phyloP scores from a whole-genome alignment of 192 early-diverging fungal species.

The Dissophora ornata region DNA sequence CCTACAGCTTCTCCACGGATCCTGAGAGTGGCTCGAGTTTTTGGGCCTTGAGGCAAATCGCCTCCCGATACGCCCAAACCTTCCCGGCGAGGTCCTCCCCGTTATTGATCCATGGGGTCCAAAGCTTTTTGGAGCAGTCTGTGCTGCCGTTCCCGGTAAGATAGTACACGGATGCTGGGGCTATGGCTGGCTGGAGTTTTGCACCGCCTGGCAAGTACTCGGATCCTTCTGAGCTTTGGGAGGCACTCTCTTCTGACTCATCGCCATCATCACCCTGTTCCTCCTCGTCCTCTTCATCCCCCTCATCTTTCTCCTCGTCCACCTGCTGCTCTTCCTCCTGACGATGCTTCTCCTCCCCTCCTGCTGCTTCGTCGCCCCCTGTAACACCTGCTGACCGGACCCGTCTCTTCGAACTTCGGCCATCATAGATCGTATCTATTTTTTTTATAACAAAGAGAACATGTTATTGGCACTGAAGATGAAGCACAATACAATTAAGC shows the following conservation, averaged over 20 bases:
- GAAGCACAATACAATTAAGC: slow-evolving; percentile 4
- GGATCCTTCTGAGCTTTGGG: background rate
- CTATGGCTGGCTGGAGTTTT: slow-evolving; percentile 6
- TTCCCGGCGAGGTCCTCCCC: slow-evolving; percentile 4
- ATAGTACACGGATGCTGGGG: slow-evolving; percentile 8
- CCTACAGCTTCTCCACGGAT: slow-evolving; percentile 9
- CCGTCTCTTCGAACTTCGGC: too few species aligned
- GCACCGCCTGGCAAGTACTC: background rate
- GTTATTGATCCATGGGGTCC: slow-evolving; percentile 4
- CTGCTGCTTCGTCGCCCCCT: too few species aligned
- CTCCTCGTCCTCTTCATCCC: too few species aligned
- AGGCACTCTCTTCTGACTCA: background rate
- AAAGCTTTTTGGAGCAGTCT: slow-evolving; percentile 12
- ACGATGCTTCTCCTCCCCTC: too few species aligned
- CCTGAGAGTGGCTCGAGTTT: slow-evolving; percentile 8
- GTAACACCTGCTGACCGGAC: too few species aligned
- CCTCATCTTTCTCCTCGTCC: too few species aligned
- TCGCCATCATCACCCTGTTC: background rate
- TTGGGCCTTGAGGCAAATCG: slow-evolving; percentile 4
- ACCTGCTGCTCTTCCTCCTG: too few species aligned
- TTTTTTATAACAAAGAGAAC: background rate
- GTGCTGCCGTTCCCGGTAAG: slow-evolving; percentile 1
- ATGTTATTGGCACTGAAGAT: background rate
- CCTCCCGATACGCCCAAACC: slow-evolving; percentile 9
- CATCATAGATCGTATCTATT: too few species aligned